Evolutionary conservation across 257 asterid genomes (phyloP), one percentile per base, ranked within the genome.

Genomic region (Ilex asprella): DNA sequence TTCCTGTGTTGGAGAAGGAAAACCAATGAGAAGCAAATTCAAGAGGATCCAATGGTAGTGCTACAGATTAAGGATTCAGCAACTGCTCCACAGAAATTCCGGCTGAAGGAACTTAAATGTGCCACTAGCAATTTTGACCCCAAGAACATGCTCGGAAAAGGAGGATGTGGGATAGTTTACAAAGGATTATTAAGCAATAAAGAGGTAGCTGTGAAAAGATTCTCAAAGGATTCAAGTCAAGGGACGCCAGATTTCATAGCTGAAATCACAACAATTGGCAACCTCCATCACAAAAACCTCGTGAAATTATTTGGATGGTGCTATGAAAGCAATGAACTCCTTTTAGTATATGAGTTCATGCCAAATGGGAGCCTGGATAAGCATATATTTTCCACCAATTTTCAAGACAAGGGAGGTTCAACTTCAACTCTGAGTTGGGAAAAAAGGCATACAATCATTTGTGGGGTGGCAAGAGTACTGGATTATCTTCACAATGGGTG

Each of bases 401-500:
- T 10, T 46, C 13, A 46, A 11, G 52, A 46, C n/a, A 14, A 4
- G 3, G 52, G n/a, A 53, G 10, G 11, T 3, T 53, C 10, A 6
- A 55, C 1, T 21, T 21, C 27, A 21, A 21, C 2, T 9, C 31
- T 68, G 11, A 55, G 53, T 46, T 68, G 73, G 73, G 62, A 54
- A 55, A 44, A 5, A 47, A 54, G 73, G 43, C 0, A n/a, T 68
- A 6, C n/a, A 21, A 53, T 53, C 11, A 53, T 53, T 21, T 16
- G 11, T 21, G 57, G 57, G 6, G 30, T 53, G 57, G 61, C 67
- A 31, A 44, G 30, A n/a, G 67, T 67, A 32, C 44, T 68, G n/a
- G 67, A 55, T 68, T 68, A 68, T 55, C 73, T 61, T 41, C 73
- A 68, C 31, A 62, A 68, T 44, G 73, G 67, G 6, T 61, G 73